These are phyloP conservation scores for Phytophthora gonapodyides DNA, from an alignment of 352 stramenopile genomes.

Conservation along the genomic window DNA sequence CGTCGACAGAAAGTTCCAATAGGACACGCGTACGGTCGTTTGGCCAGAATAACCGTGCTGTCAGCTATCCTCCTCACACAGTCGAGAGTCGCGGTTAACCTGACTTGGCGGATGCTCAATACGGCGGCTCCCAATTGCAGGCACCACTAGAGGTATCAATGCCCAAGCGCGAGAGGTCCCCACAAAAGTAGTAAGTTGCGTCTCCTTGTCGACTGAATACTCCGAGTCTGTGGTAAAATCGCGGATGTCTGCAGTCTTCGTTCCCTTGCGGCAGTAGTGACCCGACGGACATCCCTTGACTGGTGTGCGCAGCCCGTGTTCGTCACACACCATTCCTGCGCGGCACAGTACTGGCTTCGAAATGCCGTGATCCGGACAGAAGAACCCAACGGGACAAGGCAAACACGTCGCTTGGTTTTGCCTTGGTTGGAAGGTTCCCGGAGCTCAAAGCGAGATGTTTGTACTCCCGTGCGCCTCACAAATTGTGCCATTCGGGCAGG, in stretches of 20 bases:
- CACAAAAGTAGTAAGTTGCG: slow-evolving; percentile 63
- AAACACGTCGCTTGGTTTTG: slow-evolving; percentile 82
- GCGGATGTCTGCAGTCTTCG: slow-evolving; percentile 80
- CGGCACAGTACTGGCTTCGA: slow-evolving; percentile 90
- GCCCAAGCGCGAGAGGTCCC: slow-evolving; percentile 54
- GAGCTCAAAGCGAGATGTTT: slow-evolving; percentile 95
- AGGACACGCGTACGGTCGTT: slow-evolving; percentile 95
- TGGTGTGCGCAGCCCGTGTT: slow-evolving; percentile 80
- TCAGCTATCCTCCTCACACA: slow-evolving; percentile 65
- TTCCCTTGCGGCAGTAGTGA: slow-evolving; percentile 94
- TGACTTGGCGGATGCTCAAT: slow-evolving; percentile 69
- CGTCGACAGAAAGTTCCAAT: slow-evolving; percentile 93
- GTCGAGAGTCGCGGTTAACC: slow-evolving; percentile 43
- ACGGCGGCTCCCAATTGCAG: slow-evolving; percentile 59
- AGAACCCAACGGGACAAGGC: slow-evolving; percentile 93
- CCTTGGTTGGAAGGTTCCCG: slow-evolving; percentile 94
- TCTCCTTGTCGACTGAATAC: slow-evolving; percentile 68
- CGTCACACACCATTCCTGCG: slow-evolving; percentile 93
- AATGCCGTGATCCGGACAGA: slow-evolving; percentile 93
- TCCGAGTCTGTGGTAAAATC: slow-evolving; percentile 70
- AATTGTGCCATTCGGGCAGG: slow-evolving; percentile 91
- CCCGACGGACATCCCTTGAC: slow-evolving; percentile 89
- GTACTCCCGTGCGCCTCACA: slow-evolving; percentile 43
- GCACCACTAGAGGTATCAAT: slow-evolving; percentile 46
- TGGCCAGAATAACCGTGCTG: slow-evolving; percentile 61